These are phyloP conservation scores for Neophaeococcomyces mojaviensis DNA, from an alignment of 2,329 filamentous ascomycete genomes.

Conservation along the genomic window DNA sequence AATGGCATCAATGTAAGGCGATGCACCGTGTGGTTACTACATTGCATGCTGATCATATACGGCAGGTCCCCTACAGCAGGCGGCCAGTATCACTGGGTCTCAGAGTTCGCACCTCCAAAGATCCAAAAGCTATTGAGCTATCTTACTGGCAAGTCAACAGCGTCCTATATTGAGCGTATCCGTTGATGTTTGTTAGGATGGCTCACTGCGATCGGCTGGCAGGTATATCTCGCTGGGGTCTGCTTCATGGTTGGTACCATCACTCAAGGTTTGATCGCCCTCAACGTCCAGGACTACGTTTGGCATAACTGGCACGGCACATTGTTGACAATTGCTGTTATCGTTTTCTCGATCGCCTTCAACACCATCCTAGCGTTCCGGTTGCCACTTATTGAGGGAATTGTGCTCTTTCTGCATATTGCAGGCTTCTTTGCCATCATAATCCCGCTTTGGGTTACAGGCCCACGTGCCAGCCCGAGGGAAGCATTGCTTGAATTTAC, in stretches of 20 bases:
- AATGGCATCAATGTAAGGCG: constrained; percentile 46
- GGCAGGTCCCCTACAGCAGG: constrained; percentile 1
- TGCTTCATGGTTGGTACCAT: constrained; percentile 34
- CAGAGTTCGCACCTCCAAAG: constrained; percentile 25
- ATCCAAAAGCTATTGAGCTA: constrained; percentile 27
- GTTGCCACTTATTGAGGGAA: constrained; percentile 31
- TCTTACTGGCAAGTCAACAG: too few species aligned
- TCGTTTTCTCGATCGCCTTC: constrained; percentile 30
- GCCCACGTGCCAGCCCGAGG: constrained; percentile 29
- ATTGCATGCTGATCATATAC: too few species aligned
- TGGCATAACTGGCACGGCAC: constrained; percentile 37
- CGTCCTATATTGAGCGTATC: too few species aligned
- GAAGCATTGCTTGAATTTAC: constrained; percentile 32
- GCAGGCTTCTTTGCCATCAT: constrained; percentile 34
- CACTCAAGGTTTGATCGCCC: constrained; percentile 36
- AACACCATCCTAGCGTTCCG: constrained; percentile 33
- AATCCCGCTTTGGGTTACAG: constrained; percentile 35
- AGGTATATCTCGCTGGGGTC: constrained; percentile 14
- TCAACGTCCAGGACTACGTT: constrained; percentile 33
- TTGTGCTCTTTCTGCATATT: constrained; percentile 35
- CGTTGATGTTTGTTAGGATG: constrained; percentile 24
- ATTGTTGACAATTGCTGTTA: constrained; percentile 32
- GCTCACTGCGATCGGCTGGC: constrained; percentile 24
- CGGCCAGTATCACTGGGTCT: constrained; percentile 33
- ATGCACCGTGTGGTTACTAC: too few species aligned